Percentiles rank a stretch among this genome's conserved stretches.
Evolutionary conservation across 306 rosid genomes (phyloP).

Genomic region (Trifolium fragiferum): DNA sequence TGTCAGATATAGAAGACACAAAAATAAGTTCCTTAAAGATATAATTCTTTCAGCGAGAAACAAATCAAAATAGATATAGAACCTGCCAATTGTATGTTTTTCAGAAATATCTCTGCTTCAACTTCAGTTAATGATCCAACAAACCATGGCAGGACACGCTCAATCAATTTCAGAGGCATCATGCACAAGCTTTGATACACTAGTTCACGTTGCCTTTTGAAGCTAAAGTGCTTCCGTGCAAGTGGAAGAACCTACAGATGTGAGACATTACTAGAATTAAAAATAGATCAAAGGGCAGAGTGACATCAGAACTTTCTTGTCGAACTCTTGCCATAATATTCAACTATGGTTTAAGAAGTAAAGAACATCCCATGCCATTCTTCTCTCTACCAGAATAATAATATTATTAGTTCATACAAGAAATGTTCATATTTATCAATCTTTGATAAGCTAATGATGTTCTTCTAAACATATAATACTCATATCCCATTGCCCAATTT

Average conservation of each 20-base stretch:
- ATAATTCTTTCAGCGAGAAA: slow-evolving; percentile 29
- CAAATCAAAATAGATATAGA: slow-evolving; percentile 45
- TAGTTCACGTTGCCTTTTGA: slow-evolving; percentile 84
- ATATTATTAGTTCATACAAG: slow-evolving; percentile 21
- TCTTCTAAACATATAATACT: slow-evolving; percentile 37
- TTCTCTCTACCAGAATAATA: slow-evolving; percentile 8
- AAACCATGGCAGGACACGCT: slow-evolving; percentile 94
- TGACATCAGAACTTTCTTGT: slow-evolving; percentile 37
- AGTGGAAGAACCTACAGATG: slow-evolving; percentile 94
- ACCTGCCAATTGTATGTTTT: slow-evolving; percentile 96
- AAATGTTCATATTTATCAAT: slow-evolving; percentile 39
- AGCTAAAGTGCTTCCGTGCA: slow-evolving; percentile 90
- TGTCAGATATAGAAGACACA: slow-evolving; percentile 47
- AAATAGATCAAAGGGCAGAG: slow-evolving; percentile 35
- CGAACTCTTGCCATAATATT: slow-evolving; percentile 29
- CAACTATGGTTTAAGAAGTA: slow-evolving; percentile 14
- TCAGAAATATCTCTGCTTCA: slow-evolving; percentile 72
- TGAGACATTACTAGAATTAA: slow-evolving; percentile 35
- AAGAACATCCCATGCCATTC: slow-evolving; percentile 29
- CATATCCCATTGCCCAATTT: slow-evolving; percentile 13
- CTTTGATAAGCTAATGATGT: slow-evolving; percentile 20
- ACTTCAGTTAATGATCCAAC: slow-evolving; percentile 78
- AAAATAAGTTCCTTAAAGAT: not conserved
- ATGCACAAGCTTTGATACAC: slow-evolving; percentile 89
- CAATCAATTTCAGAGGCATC: slow-evolving; percentile 97